Evolutionary conservation across 352 stramenopile species (phyloP).

Genomic region (Globisporangium polare): DNA sequence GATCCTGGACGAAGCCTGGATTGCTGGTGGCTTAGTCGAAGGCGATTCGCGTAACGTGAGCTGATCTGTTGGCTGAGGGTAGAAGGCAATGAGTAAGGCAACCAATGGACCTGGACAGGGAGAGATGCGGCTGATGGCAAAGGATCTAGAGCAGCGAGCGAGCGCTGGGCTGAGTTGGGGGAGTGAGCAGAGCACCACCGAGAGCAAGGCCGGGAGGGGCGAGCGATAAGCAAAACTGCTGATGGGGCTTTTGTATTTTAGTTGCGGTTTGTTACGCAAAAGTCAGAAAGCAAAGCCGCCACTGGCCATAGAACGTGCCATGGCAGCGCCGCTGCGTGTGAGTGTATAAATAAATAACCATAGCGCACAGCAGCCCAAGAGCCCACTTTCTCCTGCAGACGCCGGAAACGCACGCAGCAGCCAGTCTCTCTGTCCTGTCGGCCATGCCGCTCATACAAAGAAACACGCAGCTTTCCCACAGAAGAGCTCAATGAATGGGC

Average conservation of each 20-base stretch:
- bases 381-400: background rate
- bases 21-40: background rate
- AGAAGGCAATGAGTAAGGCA: background rate
- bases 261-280: slow-evolving; percentile 3
- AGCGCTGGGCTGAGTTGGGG: background rate
- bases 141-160: background rate
- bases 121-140: background rate
- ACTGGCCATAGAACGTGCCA: background rate
- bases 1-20: background rate
- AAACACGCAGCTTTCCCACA: background rate
- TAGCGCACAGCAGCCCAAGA: background rate
- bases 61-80: background rate
- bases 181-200: background rate
- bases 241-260: background rate
- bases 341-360: slow-evolving; percentile 9
- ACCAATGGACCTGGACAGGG: too few relatives aligned
- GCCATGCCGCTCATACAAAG: background rate
- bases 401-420: slow-evolving; percentile 5
- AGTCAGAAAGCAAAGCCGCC: background rate
- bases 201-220: background rate
- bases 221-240: slow-evolving; percentile 9
- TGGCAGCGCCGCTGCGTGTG: background rate
- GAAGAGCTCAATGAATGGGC: background rate
- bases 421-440: too few relatives aligned
- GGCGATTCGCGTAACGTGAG: background rate